Evolutionary conservation across 352 stramenopile species (phyloP).

Genomic region (Phytophthora sp.): DNA sequence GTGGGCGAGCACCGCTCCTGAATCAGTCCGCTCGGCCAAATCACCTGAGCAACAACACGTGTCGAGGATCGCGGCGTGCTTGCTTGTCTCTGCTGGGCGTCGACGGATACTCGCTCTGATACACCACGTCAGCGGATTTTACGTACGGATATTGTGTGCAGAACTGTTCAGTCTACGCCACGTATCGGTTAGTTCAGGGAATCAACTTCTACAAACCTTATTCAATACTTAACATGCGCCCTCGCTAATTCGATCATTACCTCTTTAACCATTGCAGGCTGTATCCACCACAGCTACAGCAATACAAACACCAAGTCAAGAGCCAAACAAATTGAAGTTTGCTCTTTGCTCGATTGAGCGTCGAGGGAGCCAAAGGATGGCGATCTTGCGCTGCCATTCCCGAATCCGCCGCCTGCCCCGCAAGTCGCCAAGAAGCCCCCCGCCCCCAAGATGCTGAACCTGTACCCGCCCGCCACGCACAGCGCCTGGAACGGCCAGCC

Average conservation of each 20-base stretch:
- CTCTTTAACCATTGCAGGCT: too few species aligned
- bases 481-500: slow-evolving; percentile 60
- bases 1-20: not conserved
- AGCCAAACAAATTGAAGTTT: slow-evolving; percentile 14
- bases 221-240: too few species aligned
- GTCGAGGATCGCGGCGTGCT: not conserved
- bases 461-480: slow-evolving; percentile 79
- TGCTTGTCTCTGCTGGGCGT: not conserved
- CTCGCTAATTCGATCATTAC: too few species aligned
- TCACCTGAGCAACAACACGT: slow-evolving; percentile 1
- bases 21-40: slow-evolving; percentile 1
- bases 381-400: slow-evolving; percentile 13
- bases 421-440: slow-evolving; percentile 17
- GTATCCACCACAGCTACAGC: too few species aligned
- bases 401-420: slow-evolving; percentile 21
- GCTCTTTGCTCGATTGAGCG: not conserved
- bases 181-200: too few species aligned
- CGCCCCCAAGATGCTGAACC: slow-evolving; percentile 63
- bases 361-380: too few species aligned
- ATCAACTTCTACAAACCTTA: too few species aligned
- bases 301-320: too few species aligned
- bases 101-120: not conserved
- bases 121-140: not conserved
- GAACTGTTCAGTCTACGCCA: too few species aligned
- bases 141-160: not conserved